Percentiles rank a stretch among this genome's conserved stretches.
Conservation (phyloP, 352 stramenopile genomes). For the Phytophthora sansomeana region DNA sequence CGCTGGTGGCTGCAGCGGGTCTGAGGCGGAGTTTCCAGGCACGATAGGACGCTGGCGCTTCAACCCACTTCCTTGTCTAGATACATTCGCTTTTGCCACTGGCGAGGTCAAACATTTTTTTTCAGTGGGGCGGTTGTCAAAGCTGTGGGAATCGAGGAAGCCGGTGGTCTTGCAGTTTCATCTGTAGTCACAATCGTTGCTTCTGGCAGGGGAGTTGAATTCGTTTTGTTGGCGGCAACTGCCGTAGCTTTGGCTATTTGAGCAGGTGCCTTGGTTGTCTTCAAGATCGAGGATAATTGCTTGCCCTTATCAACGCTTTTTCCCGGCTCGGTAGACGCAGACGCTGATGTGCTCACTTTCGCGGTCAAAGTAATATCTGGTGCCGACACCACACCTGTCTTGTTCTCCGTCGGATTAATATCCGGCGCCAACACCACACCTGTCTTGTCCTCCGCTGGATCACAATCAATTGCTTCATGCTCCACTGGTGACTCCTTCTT, state of each 20-base stretch:
- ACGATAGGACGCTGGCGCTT: constrained; percentile 21
- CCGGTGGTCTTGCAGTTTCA: not conserved
- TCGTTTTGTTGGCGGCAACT: not conserved
- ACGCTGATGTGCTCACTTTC: not conserved
- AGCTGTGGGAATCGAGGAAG: not conserved
- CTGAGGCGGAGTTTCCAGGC: not conserved
- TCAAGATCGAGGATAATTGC: not conserved
- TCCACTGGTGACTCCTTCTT: not conserved
- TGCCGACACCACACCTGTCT: not conserved
- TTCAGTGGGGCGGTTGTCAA: not conserved
- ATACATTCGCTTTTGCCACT: not conserved
- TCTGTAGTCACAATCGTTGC: not conserved
- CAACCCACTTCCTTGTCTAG: not conserved
- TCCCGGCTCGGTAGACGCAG: not conserved
- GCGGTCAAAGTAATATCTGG: too few species aligned
- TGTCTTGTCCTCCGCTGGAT: not conserved
- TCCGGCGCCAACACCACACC: not conserved
- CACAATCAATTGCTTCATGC: not conserved
- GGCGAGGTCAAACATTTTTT: constrained; percentile 2
- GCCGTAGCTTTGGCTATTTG: not conserved
- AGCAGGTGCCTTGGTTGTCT: not conserved
- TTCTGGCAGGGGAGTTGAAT: not conserved
- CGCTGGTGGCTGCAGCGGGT: constrained; percentile 10
- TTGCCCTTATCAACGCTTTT: not conserved
- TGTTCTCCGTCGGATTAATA: not conserved